A percentile compares a stretch with the other conserved stretches of the same genome.
phyloP scores from a whole-genome alignment of 2,329 filamentous ascomycete genomes.

The Leptographium procerum region DNA sequence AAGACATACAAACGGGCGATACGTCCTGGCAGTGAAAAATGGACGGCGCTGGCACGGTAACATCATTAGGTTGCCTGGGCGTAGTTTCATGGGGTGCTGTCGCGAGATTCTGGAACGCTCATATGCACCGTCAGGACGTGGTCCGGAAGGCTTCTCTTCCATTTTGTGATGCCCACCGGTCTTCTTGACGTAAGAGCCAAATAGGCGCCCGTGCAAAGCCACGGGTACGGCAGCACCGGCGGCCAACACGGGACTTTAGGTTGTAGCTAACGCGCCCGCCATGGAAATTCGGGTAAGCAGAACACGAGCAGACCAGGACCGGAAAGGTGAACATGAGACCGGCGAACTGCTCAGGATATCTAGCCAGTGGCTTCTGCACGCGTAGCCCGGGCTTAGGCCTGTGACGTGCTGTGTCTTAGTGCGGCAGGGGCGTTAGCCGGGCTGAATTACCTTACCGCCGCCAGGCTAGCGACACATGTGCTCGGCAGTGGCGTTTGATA shows the following conservation, averaged over 20 bases:
- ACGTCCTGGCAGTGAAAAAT: slow-evolving; percentile 31
- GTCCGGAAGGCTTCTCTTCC: slow-evolving; percentile 35
- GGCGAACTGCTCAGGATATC: background rate
- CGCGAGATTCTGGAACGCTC: slow-evolving; percentile 39
- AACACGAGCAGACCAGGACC: background rate
- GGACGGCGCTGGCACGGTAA: slow-evolving; percentile 21
- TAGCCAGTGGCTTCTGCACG: background rate
- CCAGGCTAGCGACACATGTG: background rate
- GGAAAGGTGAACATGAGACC: background rate
- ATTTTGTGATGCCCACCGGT: slow-evolving; percentile 15
- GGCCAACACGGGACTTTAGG: background rate
- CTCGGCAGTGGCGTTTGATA: background rate
- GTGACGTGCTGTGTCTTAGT: too few relatives aligned
- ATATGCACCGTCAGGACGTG: slow-evolving; percentile 30
- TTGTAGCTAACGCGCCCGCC: too few relatives aligned
- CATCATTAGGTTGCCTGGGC: slow-evolving; percentile 21
- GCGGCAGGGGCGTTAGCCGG: too few relatives aligned
- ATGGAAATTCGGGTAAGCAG: background rate
- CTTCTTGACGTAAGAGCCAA: slow-evolving; percentile 22
- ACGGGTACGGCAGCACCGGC: background rate
- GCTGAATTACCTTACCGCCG: too few relatives aligned
- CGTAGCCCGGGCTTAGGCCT: background rate
- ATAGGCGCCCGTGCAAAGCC: slow-evolving; percentile 23
- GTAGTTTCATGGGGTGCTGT: slow-evolving; percentile 41
- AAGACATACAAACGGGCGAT: slow-evolving; percentile 26